Evolutionary conservation across 2,329 filamentous ascomycete species (phyloP), one percentile per base, ranked within the genome.

Genomic region (Xenosphaeropsis pyriputrescens): DNA sequence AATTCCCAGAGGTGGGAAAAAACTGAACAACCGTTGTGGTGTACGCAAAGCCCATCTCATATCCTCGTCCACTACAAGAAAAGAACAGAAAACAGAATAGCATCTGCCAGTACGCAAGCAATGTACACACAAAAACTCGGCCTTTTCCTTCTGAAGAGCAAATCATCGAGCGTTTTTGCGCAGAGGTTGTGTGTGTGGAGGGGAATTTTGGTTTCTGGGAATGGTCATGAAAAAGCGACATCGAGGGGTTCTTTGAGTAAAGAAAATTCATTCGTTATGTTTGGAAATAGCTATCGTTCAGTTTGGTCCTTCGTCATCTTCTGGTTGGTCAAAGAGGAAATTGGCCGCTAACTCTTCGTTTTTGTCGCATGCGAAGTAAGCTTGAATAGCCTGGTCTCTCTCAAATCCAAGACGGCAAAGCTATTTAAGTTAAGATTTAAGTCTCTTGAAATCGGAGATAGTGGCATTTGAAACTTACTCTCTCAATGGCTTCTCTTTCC

Each of bases 321-420:
- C 86, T 8, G 88, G 88, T 63, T 96, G 86, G 52, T 98, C 91
- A 56, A 98, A 98, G 42, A 98, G 69, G 61, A 95, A 96, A 63
- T 98, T 98, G 46, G 91, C 91, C 1, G 91, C 91, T 37, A 98
- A 70, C 62, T 98, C 91, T 63, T 98, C 91, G 59, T 98, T 96
- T 73, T 96, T 98, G 62, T 98, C 91, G 60, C 91, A 98, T 26
- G 91, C 91, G 57, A 98, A 98, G 64, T 96, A 98, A 18, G 91
- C 91, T 63, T 98, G 89, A 48, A 96, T 94, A 37, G 91, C 91
- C 50, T 86, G 75, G 50, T 96, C 86, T 42, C 88, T 79, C 51
- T 89, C 78, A 57, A 98, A 98, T 29, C 91, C 91, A 33, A 98
- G 77, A 45, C 83, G 81, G 63, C 85, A 94, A 54, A 98, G 69